phyloP scores from a whole-genome alignment of 352 stramenopile species.

The Pythium aphanidermatum region DNA sequence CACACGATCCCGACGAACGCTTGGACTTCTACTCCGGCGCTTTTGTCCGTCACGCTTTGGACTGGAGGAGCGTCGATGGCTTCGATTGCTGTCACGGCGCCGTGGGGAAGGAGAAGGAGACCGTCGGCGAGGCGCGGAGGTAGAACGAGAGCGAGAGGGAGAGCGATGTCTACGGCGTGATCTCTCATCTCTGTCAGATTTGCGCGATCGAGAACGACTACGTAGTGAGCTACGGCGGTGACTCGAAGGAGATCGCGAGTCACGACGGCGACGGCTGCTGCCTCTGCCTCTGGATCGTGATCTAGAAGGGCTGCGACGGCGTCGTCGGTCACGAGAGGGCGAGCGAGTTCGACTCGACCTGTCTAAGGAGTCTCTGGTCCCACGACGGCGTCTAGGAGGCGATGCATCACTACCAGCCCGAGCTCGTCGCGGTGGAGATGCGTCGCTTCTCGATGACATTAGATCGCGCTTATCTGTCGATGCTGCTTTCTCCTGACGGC shows the following conservation, averaged over 20 bases:
- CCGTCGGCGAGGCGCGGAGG: too few relatives aligned
- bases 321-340: not conserved
- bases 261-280: slow-evolving; percentile 3
- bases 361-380: too few relatives aligned
- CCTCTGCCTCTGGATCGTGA: slow-evolving; percentile 25
- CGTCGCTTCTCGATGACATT: slow-evolving; percentile 15
- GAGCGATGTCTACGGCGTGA: too few relatives aligned
- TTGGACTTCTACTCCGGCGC: slow-evolving; percentile 4
- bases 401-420: too few relatives aligned
- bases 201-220: not conserved
- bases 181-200: too few relatives aligned
- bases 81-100: too few relatives aligned
- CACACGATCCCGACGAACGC: not conserved
- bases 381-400: too few relatives aligned
- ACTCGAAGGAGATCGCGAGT: not conserved
- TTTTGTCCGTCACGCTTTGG: not conserved
- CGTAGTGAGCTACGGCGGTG: not conserved
- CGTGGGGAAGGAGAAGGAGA: too few relatives aligned
- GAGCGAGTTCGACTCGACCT: not conserved
- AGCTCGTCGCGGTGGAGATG: slow-evolving; percentile 4
- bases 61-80: slow-evolving; percentile 1
- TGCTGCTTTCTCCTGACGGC: too few relatives aligned
- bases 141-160: too few relatives aligned
- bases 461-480: too few relatives aligned
- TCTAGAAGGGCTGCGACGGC: slow-evolving; percentile 6